A percentile compares a stretch with the other conserved stretches of the same genome.
These are phyloP conservation scores for Podila epicladia DNA, from an alignment of 192 early-diverging fungal species.

Conservation along the genomic window DNA sequence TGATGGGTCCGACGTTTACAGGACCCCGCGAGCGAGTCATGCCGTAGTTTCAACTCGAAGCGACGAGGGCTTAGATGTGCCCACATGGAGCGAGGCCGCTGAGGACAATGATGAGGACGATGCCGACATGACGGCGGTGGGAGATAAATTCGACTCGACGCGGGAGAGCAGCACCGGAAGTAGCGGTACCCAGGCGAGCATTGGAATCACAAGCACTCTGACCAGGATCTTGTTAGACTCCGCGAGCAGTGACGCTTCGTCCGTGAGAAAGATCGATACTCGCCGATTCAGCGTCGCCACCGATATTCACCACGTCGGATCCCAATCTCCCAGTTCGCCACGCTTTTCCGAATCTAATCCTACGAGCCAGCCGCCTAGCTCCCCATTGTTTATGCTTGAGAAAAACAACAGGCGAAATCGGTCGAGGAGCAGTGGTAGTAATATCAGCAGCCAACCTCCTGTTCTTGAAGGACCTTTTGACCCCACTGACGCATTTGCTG, in stretches of 20 bases:
- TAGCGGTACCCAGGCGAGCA: neutral
- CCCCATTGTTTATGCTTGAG: neutral
- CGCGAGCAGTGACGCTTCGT: neutral
- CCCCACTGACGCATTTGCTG: neutral
- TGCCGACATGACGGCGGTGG: neutral
- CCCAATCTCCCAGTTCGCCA: neutral
- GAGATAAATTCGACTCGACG: neutral
- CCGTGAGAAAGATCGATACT: neutral
- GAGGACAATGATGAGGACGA: neutral
- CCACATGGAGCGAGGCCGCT: neutral
- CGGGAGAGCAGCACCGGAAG: constrained; percentile 1
- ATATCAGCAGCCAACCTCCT: neutral
- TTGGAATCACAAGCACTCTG: neutral
- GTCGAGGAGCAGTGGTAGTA: neutral
- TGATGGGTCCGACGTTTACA: neutral
- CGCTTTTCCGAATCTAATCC: neutral
- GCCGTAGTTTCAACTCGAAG: neutral
- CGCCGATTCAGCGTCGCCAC: too few relatives aligned
- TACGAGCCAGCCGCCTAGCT: neutral
- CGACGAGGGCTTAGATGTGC: neutral
- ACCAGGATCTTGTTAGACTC: neutral
- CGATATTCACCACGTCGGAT: neutral
- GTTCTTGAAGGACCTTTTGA: neutral
- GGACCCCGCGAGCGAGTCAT: neutral
- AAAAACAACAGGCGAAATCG: neutral